These are phyloP conservation scores for Alternaria sp. DNA, from an alignment of 2,329 filamentous ascomycete genomes.

Conservation along the genomic window DNA sequence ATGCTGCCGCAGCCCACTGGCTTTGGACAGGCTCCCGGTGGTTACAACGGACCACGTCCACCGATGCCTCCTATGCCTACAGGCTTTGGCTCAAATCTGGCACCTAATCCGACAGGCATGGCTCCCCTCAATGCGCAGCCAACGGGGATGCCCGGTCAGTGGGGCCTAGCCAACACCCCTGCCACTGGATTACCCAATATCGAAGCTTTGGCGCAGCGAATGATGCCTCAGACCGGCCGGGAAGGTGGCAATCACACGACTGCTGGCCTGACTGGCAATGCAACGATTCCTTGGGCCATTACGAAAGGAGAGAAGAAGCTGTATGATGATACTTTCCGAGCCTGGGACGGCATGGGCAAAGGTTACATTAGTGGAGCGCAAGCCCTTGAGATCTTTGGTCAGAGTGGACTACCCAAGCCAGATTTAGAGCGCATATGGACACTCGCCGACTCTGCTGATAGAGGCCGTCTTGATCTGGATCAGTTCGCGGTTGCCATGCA, in stretches of 20 bases:
- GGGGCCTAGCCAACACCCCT: constrained; percentile 97
- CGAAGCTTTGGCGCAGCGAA: constrained; percentile 86
- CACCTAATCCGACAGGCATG: constrained; percentile 69
- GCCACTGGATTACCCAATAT: constrained; percentile 91
- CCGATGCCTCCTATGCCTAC: constrained; percentile 84
- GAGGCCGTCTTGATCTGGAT: constrained; percentile 91
- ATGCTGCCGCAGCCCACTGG: constrained; percentile 57
- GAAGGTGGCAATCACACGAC: constrained; percentile 83
- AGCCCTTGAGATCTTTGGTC: constrained; percentile 95
- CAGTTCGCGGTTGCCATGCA: constrained; percentile 99
- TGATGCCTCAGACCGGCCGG: constrained; percentile 96
- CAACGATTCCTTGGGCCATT: constrained; percentile 96
- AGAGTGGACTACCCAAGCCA: constrained; percentile 89
- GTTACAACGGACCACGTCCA: constrained; percentile 80
- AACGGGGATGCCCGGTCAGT: constrained; percentile 90
- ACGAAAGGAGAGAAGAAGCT: constrained; percentile 98
- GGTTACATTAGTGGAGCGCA: constrained; percentile 91
- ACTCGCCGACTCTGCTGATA: constrained; percentile 90
- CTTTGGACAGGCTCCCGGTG: constrained; percentile 73
- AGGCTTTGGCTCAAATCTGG: constrained; percentile 57
- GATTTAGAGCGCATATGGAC: constrained; percentile 96
- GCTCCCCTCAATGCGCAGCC: constrained; percentile 85
- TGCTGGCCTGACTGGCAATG: constrained; percentile 87
- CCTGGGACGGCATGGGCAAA: constrained; percentile 94
- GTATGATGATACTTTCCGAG: constrained; percentile 92